Conservation (phyloP, 352 stramenopile species). For the Phytophthora lateralis region DNA sequence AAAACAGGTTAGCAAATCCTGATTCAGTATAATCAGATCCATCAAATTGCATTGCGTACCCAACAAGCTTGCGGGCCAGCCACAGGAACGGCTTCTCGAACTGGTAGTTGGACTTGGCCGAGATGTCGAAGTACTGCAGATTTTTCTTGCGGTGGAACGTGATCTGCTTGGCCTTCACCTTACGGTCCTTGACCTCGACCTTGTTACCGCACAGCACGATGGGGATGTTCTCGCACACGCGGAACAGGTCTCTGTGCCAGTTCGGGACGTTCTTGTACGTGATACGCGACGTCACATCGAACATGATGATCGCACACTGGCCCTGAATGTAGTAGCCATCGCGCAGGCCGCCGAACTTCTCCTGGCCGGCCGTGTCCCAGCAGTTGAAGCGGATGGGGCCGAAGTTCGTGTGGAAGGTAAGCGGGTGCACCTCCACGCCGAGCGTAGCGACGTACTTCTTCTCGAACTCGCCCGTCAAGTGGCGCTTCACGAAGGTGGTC, state of each 20-base stretch:
- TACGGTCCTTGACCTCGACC: constrained; percentile 99
- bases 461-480: constrained; percentile 99
- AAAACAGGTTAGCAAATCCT: constrained; percentile 13
- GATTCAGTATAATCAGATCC: neutral
- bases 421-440: constrained; percentile 98
- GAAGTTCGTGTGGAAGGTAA: constrained; percentile 99
- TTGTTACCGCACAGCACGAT: constrained; percentile 99
- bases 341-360: constrained; percentile 97
- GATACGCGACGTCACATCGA: constrained; percentile 99
- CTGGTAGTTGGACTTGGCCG: constrained; percentile 99
- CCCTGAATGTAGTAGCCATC: constrained; percentile 99
- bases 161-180: constrained; percentile 99
- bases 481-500: constrained; percentile 99
- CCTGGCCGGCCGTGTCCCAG: constrained; percentile 99
- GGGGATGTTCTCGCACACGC: constrained; percentile 99
- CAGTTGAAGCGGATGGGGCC: constrained; percentile 99
- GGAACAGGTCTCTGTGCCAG: constrained; percentile 99
- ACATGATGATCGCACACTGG: constrained; percentile 99
- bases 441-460: constrained; percentile 99
- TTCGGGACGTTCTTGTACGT: constrained; percentile 99
- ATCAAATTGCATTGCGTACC: constrained; percentile 50
- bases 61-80: constrained; percentile 98
- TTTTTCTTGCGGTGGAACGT: constrained; percentile 99
- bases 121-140: constrained; percentile 99
- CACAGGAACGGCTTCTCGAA: constrained; percentile 99